These are phyloP conservation scores for Aspergillus nanangensis DNA, from an alignment of 495 filamentous ascomycete species.

Conservation along the genomic window DNA sequence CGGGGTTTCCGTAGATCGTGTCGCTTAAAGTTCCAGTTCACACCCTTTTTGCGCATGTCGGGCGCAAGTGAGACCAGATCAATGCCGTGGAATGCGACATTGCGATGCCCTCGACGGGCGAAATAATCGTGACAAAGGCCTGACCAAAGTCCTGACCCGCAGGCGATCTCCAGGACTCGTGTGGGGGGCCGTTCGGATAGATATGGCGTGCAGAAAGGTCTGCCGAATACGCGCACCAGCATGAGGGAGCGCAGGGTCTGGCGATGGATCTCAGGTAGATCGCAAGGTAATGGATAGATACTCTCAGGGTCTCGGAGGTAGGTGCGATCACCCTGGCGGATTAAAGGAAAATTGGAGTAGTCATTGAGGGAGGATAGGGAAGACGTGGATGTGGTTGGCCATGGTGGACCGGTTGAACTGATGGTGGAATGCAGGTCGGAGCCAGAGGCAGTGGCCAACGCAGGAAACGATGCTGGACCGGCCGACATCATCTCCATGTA, in stretches of 20 bases:
- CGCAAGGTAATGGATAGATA: conserved; percentile 81
- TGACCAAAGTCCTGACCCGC: conserved; percentile 87
- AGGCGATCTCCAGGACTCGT: conserved; percentile 81
- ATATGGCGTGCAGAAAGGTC: conserved; percentile 69
- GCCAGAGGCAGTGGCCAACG: conserved; percentile 26
- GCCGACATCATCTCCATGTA: conserved; percentile 32
- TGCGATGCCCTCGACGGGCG: conserved; percentile 51
- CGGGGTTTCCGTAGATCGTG: conserved; percentile 74
- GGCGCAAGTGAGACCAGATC: conserved; percentile 77
- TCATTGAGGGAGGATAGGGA: conserved; percentile 35
- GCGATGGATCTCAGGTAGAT: conserved; percentile 80
- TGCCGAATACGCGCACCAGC: conserved; percentile 73
- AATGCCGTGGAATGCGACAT: conserved; percentile 74
- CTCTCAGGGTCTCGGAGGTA: conserved; percentile 74
- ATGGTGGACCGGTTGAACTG: conserved; percentile 26
- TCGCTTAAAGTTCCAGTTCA: conserved; percentile 85
- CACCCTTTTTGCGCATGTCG: conserved; percentile 65
- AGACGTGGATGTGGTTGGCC: conserved; percentile 36
- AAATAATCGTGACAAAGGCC: conserved; percentile 78
- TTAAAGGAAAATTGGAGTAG: conserved; percentile 57
- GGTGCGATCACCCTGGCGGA: conserved; percentile 69
- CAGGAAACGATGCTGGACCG: conserved; percentile 21
- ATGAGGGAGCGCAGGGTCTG: conserved; percentile 82
- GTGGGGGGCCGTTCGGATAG: conserved; percentile 61
- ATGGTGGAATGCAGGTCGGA: conserved; percentile 38